phyloP scores from a whole-genome alignment of 73 alveolate species.

The Paramecium tetraurelia region DNA sequence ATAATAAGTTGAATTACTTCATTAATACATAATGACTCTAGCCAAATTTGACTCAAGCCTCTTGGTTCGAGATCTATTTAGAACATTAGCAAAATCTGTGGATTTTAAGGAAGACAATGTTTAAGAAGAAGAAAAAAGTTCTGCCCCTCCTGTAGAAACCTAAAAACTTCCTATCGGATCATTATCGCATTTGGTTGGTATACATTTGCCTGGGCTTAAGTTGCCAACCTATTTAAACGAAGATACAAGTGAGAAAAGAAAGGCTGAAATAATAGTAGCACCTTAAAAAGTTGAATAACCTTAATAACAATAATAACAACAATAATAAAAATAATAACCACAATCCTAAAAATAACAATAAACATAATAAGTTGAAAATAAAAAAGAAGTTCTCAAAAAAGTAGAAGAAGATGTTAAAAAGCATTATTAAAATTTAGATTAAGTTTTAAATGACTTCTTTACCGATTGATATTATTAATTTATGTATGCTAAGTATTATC shows the following conservation, averaged over 20 bases:
- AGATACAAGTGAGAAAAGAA: not conserved
- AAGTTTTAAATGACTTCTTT: slow-evolving; percentile 1
- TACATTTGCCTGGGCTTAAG: not conserved
- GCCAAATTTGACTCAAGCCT: not conserved
- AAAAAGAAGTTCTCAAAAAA: not conserved
- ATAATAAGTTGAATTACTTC: not conserved
- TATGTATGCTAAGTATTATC: not conserved
- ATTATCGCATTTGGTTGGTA: not conserved
- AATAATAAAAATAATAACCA: not conserved
- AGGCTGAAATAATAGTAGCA: not conserved
- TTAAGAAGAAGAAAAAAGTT: not conserved
- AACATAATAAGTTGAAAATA: not conserved
- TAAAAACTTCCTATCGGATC: not conserved
- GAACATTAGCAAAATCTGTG: not conserved
- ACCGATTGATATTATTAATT: not conserved
- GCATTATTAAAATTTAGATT: not conserved
- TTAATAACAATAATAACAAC: not conserved
- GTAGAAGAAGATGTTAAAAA: slow-evolving; percentile 16
- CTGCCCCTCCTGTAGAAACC: not conserved
- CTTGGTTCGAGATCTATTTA: not conserved
- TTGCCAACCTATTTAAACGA: not conserved
- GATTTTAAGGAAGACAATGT: not conserved
- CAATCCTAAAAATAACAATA: not conserved
- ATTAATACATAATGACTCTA: not conserved
- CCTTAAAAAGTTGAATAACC: not conserved